phyloP scores from a whole-genome alignment of 352 stramenopile genomes.

The Pythium pyrilobum region DNA sequence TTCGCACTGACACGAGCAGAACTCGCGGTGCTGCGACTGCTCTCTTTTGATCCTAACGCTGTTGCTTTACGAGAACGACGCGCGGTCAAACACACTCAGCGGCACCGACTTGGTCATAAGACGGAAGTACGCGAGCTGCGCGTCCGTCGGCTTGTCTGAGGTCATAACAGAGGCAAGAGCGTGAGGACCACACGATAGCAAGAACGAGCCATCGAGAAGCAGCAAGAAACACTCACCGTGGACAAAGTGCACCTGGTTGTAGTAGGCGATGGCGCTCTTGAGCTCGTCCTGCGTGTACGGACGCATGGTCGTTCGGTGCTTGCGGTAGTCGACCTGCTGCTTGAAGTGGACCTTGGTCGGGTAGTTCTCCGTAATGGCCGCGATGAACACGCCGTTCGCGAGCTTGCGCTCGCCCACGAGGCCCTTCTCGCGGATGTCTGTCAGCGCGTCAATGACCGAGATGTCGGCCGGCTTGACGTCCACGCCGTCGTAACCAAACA shows the following conservation, averaged over 20 bases:
- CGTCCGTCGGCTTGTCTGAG: conserved; percentile 63
- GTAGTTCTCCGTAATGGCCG: conserved; percentile 82
- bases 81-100: conserved; percentile 75
- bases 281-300: conserved; percentile 78
- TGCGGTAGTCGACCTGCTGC: conserved; percentile 76
- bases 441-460: conserved; percentile 73
- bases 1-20: background rate
- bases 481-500: conserved; percentile 83
- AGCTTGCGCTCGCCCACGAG: conserved; percentile 56
- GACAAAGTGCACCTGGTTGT: conserved; percentile 78
- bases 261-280: conserved; percentile 70
- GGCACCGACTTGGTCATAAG: conserved; percentile 84
- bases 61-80: conserved; percentile 67
- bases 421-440: conserved; percentile 62
- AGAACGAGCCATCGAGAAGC: background rate
- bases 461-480: conserved; percentile 71
- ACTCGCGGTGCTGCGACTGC: background rate
- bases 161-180: background rate
- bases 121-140: conserved; percentile 75
- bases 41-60: background rate
- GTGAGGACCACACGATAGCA: background rate
- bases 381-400: conserved; percentile 76
- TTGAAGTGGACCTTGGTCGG: conserved; percentile 73
- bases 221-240: conserved; percentile 32
- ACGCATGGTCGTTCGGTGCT: conserved; percentile 70